These are phyloP conservation scores for Sporothrix humicola DNA, from an alignment of 2,329 filamentous ascomycete genomes.

Conservation along the genomic window DNA sequence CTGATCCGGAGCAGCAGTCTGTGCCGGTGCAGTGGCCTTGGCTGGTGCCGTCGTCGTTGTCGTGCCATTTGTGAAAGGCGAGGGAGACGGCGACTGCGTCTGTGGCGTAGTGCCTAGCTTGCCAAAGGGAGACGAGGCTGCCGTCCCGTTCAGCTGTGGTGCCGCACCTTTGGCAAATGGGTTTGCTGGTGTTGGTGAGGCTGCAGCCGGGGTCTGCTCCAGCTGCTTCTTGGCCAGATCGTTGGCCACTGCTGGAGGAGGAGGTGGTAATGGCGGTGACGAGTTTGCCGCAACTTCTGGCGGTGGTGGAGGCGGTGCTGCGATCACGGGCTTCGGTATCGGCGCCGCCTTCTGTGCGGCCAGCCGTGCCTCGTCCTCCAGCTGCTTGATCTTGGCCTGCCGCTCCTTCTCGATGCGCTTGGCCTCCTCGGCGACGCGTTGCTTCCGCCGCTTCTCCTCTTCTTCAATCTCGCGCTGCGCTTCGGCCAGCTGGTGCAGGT, in stretches of 20 bases:
- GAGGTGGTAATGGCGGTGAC: constrained; percentile 10
- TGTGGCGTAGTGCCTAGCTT: not conserved
- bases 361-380: constrained; percentile 44
- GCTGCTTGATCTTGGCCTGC: constrained; percentile 38
- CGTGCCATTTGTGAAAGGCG: not conserved
- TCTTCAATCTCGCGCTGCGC: constrained; percentile 40
- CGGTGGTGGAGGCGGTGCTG: constrained; percentile 29
- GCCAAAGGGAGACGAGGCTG: not conserved
- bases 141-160: constrained; percentile 4
- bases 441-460: constrained; percentile 39
- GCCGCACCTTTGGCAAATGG: constrained; percentile 12
- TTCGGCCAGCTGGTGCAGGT: constrained; percentile 40
- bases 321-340: constrained; percentile 39
- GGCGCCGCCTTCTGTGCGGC: constrained; percentile 45
- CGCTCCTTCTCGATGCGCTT: constrained; percentile 39
- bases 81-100: not conserved
- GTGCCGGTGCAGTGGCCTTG: constrained; percentile 19
- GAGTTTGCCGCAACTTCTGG: constrained; percentile 36
- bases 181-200: not conserved
- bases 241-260: not conserved
- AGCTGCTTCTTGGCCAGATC: constrained; percentile 9
- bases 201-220: not conserved
- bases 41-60: not conserved
- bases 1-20: constrained; percentile 27
- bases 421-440: constrained; percentile 40